A percentile compares a stretch with the other conserved stretches of the same genome.
These are phyloP conservation scores for Pelagophyceae sp. DNA, from an alignment of 352 stramenopile genomes.

Conservation along the genomic window DNA sequence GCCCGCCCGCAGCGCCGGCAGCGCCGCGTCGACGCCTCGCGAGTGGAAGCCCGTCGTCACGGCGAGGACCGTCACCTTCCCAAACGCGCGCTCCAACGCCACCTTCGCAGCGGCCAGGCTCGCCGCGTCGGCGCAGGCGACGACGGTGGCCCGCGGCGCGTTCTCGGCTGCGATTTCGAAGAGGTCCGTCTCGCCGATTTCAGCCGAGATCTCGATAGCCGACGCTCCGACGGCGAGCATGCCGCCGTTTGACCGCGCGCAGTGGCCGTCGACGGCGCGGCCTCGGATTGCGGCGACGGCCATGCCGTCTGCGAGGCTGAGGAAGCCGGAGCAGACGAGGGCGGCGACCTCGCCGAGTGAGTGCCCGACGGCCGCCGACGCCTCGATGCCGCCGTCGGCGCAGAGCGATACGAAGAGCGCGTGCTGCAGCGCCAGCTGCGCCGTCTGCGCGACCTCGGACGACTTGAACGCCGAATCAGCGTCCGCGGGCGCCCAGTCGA, in stretches of 20 bases:
- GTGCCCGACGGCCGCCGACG: neutral
- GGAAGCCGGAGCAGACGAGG: neutral
- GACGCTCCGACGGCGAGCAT: neutral
- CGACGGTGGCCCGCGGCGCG: neutral
- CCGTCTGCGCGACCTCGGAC: neutral
- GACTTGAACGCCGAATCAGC: neutral
- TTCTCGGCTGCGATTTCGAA: neutral
- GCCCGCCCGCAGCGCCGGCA: neutral
- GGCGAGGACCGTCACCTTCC: neutral
- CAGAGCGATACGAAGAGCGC: neutral
- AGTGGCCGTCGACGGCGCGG: neutral
- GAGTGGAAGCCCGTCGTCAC: constrained; percentile 1
- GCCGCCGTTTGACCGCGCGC: neutral
- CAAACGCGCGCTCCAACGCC: neutral
- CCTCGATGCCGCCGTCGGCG: neutral
- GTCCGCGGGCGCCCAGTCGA: neutral
- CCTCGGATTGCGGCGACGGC: neutral
- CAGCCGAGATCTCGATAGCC: neutral
- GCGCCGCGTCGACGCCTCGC: neutral
- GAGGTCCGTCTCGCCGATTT: neutral
- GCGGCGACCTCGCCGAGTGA: neutral
- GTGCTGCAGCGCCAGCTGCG: constrained; percentile 5
- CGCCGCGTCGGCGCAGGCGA: neutral
- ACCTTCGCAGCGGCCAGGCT: neutral
- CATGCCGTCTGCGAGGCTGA: neutral